Conservation (phyloP, 2,329 filamentous ascomycete genomes). For the Tympanopsis confertula region DNA sequence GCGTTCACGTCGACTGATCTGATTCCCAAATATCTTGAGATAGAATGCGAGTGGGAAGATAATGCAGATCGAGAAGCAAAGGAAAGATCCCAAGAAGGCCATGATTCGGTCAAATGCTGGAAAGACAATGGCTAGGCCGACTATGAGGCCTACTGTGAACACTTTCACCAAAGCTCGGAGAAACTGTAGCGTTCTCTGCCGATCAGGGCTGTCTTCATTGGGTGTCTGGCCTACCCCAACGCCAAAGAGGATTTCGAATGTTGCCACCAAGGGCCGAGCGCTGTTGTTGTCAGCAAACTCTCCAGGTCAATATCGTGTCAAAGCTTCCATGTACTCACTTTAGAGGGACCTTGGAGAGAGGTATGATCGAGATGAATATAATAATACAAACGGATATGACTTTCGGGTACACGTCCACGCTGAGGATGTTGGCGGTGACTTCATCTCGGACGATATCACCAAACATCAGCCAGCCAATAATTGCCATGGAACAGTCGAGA, state of each 20-base stretch:
- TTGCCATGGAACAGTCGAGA: not conserved
- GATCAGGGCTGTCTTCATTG: not conserved
- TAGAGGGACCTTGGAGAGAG: not conserved
- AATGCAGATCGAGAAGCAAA: conserved; percentile 90
- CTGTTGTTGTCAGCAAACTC: not conserved
- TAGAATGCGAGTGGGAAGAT: conserved; percentile 84
- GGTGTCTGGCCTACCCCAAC: not conserved
- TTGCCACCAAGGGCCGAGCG: not conserved
- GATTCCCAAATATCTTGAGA: conserved; percentile 72
- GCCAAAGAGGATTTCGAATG: not conserved
- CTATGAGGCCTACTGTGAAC: not conserved
- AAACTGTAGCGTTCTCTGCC: not conserved
- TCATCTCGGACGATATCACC: not conserved
- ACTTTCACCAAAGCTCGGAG: not conserved
- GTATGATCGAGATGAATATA: not conserved
- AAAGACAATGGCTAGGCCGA: conserved; percentile 27
- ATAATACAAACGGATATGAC: not conserved
- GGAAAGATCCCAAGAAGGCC: conserved; percentile 76
- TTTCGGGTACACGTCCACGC: not conserved
- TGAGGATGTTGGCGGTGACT: not conserved
- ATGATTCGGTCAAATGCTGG: conserved; percentile 84
- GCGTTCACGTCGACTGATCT: conserved; percentile 54
- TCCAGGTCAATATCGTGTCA: not conserved
- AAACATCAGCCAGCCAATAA: conserved; percentile 1
- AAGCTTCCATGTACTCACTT: not conserved